Base-by-base conservation (phyloP, 306 rosid genomes). In the Rubus idaeus region DNA sequence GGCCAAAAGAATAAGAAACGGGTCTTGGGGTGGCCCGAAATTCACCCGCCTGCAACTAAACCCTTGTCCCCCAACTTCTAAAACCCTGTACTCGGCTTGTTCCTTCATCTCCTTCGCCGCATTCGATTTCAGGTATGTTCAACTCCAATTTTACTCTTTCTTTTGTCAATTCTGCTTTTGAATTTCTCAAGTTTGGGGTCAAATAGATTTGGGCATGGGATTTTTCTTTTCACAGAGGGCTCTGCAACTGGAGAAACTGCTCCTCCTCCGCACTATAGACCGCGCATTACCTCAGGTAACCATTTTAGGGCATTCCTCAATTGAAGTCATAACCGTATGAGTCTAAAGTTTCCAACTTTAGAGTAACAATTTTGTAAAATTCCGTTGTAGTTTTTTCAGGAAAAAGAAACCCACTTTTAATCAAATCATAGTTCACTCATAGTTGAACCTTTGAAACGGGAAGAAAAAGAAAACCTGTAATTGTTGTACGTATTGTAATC, bases 181-280 rank as follows among this genome's bases (percentile, higher is more conserved):
- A 26, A 41, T 63, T 37, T 63, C 46, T 63, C 45, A 63, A 35
- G 11, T 35, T 16, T 37, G 46, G 20, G 68, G 68, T 63, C 45
- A 63, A 16, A 37, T 63, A 63, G 68, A 63, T 63, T 63, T 63
- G 20, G 68, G 68, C 68, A 63, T 63, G 68, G 45, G 68, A 18
- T 63, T 63, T 63, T 63, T 63, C 20, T 63, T 63, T 35, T 37
- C 68, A 20, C 68, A 63, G 68, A 39, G 68, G 23, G 46, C 68
- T 63, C 68, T 63, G 46, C 45, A 37, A 14, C 5, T 63, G 1
- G 68, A 63, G 21, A 37, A 63, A 14, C 46, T 17, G 46, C 68
- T 63, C 26, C 68, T 63, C 21, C 46, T 63, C 68, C 46, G 68
- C 46, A 13, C 45, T 6, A 14, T 55, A 55, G 10, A 55, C 61